A percentile compares a stretch with the other conserved stretches of the same genome.
phyloP scores from a whole-genome alignment of 140 eudicot species.

The Stevia rebaudiana region DNA sequence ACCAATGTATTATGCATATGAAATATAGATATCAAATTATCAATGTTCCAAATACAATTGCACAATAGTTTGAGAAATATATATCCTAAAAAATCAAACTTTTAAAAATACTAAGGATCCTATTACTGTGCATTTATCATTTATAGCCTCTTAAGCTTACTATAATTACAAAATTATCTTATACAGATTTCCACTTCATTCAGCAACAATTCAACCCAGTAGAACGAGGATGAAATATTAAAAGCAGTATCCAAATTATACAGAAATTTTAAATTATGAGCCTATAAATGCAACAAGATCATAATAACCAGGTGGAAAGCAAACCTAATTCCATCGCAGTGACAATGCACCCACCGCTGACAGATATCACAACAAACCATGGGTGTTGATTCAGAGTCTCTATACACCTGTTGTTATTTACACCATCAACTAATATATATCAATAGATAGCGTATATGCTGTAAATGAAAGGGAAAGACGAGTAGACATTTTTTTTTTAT shows the following conservation, averaged over 20 bases:
- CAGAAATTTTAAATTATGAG: not conserved
- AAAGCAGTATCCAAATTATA: not conserved
- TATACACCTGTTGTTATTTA: conserved; percentile 60
- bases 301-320: conserved; percentile 19
- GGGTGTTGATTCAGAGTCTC: conserved; percentile 98
- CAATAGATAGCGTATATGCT: not conserved
- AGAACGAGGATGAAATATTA: not conserved
- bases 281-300: conserved; percentile 4
- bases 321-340: conserved; percentile 92
- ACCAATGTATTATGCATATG: not conserved
- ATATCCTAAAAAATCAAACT: not conserved
- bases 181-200: not conserved
- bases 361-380: conserved; percentile 99
- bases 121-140: not conserved
- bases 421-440: not conserved
- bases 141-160: not conserved
- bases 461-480: not conserved
- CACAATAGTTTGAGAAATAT: not conserved
- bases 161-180: not conserved
- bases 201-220: not conserved
- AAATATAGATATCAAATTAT: not conserved
- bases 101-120: not conserved
- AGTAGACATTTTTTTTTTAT: too few species aligned
- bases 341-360: conserved; percentile 98
- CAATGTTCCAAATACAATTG: not conserved